phyloP scores from a whole-genome alignment of 2,329 filamentous ascomycete genomes.

The Paecilomyces niveus region DNA sequence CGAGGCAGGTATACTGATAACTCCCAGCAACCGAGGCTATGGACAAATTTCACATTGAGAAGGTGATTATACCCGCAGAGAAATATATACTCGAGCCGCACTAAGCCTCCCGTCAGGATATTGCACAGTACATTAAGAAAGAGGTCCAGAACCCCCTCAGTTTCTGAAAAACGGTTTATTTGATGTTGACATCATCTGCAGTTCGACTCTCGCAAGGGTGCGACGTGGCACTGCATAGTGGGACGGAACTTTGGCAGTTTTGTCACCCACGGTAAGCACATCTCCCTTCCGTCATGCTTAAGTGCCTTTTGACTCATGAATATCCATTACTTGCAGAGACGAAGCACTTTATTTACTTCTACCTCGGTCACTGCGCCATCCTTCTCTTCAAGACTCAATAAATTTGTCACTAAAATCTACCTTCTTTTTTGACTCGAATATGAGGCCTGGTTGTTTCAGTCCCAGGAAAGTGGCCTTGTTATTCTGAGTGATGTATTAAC shows the following conservation, averaged over 20 bases:
- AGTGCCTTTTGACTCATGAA: not conserved
- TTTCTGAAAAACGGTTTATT: conserved; percentile 4
- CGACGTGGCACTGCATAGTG: conserved; percentile 99
- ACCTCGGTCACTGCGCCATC: conserved; percentile 96
- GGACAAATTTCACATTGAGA: conserved; percentile 65
- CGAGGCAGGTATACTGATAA: conserved; percentile 18
- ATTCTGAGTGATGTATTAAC: not conserved
- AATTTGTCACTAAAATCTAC: conserved; percentile 9
- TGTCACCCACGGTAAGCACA: conserved; percentile 78
- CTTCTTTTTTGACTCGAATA: not conserved
- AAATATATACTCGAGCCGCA: not conserved
- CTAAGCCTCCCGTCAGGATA: conserved; percentile 55
- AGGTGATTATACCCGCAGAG: conserved; percentile 40
- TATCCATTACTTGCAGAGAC: conserved; percentile 61
- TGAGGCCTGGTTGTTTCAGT: not conserved
- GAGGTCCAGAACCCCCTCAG: conserved; percentile 52
- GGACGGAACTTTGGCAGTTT: conserved; percentile 98
- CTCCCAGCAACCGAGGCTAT: conserved; percentile 60
- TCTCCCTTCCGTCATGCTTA: not conserved
- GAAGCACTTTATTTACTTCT: conserved; percentile 99
- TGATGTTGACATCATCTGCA: conserved; percentile 34
- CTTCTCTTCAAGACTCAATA: conserved; percentile 98
- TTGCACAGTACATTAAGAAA: conserved; percentile 92
- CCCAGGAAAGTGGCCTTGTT: not conserved
- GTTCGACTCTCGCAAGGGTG: conserved; percentile 96